Evolutionary conservation across 2,329 filamentous ascomycete species (phyloP).

Genomic region (Aureobasidium melanogenum): DNA sequence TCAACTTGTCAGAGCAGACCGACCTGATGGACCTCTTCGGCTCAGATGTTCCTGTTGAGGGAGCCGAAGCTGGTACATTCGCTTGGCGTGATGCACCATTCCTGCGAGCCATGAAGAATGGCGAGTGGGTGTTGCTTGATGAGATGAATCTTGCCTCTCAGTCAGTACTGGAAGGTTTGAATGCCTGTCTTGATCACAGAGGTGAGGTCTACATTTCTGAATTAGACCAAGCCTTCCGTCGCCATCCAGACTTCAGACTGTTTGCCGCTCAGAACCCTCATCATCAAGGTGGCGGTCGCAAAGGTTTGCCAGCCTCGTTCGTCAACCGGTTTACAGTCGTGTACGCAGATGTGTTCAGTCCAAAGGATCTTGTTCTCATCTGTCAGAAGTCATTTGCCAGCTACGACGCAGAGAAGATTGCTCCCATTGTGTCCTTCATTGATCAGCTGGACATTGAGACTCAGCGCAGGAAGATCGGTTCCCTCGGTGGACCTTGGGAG

Average conservation of each 20-base stretch:
- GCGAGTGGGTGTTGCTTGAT: conserved; percentile 92
- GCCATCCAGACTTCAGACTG: conserved; percentile 82
- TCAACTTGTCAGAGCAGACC: conserved; percentile 96
- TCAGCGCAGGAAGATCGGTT: conserved; percentile 44
- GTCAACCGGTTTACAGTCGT: conserved; percentile 98
- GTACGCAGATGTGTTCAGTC: conserved; percentile 82
- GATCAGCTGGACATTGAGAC: conserved; percentile 66
- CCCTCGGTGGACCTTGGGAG: conserved; percentile 74
- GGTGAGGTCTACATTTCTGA: conserved; percentile 94
- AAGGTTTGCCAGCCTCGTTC: conserved; percentile 89
- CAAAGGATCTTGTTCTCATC: conserved; percentile 73
- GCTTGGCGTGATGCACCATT: conserved; percentile 95
- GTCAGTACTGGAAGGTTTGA: conserved; percentile 89
- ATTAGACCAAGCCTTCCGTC: conserved; percentile 84
- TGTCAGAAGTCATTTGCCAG: conserved; percentile 67
- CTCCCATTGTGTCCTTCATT: conserved; percentile 69
- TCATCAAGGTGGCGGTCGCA: conserved; percentile 90
- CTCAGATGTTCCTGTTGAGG: conserved; percentile 90
- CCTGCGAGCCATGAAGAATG: conserved; percentile 89
- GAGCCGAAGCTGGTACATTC: conserved; percentile 82
- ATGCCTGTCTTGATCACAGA: conserved; percentile 92
- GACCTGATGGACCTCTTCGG: conserved; percentile 97
- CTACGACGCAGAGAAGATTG: conserved; percentile 50
- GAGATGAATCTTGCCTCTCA: conserved; percentile 99
- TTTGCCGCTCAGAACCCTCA: conserved; percentile 98